Conservation (phyloP, 1,284 basidiomycete species). For the Pseudozyma sp. region DNA sequence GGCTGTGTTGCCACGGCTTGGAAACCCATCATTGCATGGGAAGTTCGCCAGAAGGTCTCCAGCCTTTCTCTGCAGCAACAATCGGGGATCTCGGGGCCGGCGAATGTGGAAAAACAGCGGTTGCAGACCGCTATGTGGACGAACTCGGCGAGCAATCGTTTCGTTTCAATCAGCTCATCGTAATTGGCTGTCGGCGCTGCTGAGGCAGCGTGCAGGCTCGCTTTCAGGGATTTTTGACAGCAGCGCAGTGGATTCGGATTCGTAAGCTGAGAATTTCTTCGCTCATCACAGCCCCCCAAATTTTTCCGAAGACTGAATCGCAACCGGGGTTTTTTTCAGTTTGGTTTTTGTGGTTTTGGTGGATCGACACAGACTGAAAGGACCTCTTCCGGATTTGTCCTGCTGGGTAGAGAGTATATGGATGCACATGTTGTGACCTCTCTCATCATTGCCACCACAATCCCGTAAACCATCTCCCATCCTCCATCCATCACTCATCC, state of each 20-base stretch:
- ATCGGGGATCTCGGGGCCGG: not conserved
- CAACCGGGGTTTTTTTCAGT: constrained; percentile 3
- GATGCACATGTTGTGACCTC: not conserved
- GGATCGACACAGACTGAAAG: not conserved
- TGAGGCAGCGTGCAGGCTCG: not conserved
- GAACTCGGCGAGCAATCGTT: not conserved
- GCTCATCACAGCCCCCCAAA: not conserved
- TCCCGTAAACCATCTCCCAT: constrained; percentile 1
- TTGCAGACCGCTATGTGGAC: constrained; percentile 2
- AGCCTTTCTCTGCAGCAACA: not conserved
- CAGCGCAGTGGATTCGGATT: constrained; percentile 5
- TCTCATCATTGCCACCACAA: constrained; percentile 7
- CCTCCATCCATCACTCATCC: constrained; percentile 1
- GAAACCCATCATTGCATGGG: not conserved
- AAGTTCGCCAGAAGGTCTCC: not conserved
- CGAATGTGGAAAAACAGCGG: not conserved
- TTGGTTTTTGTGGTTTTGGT: not conserved
- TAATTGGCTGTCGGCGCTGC: constrained; percentile 20
- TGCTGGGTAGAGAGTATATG: constrained; percentile 7
- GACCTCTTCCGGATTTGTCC: constrained; percentile 7
- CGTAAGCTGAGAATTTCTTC: constrained; percentile 21
- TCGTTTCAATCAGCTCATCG: constrained; percentile 12
- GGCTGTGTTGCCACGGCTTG: too few species aligned
- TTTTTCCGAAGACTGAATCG: constrained; percentile 11
- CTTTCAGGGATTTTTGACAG: not conserved